Evolutionary conservation across 768 basidiomycete species (phyloP).

Genomic region (Termitomyces sp.): DNA sequence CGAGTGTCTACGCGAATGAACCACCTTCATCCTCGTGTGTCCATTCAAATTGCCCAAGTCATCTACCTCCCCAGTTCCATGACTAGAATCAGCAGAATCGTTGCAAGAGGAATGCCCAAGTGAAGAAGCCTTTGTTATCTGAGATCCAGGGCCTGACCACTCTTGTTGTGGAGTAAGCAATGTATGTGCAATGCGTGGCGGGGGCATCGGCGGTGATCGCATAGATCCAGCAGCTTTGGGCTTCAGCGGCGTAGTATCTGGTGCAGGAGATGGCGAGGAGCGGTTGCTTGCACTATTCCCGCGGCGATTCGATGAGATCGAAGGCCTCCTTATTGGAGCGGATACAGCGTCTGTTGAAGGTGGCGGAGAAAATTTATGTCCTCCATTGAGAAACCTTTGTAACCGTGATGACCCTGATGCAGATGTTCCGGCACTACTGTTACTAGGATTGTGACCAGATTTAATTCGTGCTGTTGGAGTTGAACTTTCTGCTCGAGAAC

Average conservation of each 20-base stretch:
- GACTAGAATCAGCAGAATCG: constrained; percentile 31
- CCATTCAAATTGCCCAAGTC: constrained; percentile 22
- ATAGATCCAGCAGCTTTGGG: constrained; percentile 3
- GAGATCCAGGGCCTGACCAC: neutral
- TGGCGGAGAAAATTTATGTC: constrained; percentile 11
- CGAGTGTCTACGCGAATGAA: constrained; percentile 4
- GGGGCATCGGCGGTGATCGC: constrained; percentile 8
- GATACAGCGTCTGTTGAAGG: constrained; percentile 14
- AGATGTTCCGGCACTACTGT: constrained; percentile 19
- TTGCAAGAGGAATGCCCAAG: constrained; percentile 12
- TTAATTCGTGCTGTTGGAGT: constrained; percentile 21
- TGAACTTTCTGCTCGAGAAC: constrained; percentile 24
- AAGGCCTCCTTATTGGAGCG: constrained; percentile 12
- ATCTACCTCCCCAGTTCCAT: constrained; percentile 21
- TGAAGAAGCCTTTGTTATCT: constrained; percentile 7
- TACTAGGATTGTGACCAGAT: constrained; percentile 8
- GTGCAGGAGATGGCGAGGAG: constrained; percentile 4
- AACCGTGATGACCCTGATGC: constrained; percentile 17
- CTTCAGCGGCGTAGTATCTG: constrained; percentile 4
- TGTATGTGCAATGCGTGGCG: neutral
- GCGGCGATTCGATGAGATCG: constrained; percentile 11
- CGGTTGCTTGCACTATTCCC: constrained; percentile 10
- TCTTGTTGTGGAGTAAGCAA: constrained; percentile 18
- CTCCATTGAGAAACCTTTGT: constrained; percentile 13
- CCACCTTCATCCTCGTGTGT: constrained; percentile 7